Base-by-base conservation (phyloP, 2,329 filamentous ascomycete genomes). In the Penicillium sp. region DNA sequence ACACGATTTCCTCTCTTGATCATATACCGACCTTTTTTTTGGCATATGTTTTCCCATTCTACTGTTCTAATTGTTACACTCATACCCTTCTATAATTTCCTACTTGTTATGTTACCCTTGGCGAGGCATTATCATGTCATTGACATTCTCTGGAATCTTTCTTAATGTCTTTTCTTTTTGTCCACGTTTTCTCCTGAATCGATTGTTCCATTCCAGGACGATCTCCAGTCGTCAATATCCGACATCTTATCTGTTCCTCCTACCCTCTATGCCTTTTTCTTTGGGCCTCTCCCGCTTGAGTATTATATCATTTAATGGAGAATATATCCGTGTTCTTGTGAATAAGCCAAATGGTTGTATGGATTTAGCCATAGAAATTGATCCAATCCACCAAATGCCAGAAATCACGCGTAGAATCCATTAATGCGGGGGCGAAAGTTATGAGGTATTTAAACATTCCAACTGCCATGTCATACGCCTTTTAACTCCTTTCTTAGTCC, bases 111-210 rank as follows among this genome's bases (percentile, higher is more conserved):
- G 42, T 41, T 47, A 29, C 26, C 46, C 12, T 37, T 26, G 33
- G 47, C 53, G 41, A 49, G 47, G 48, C 48, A 22, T 27, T 52
- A 44, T 49, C 59, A 20, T 49, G 33, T 51, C 23, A 27, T 43
- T 54, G 49, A 66, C 56, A 58, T 62, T 58, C 59, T 60, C 59
- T 61, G 49, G 42, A 46, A 26, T 51, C 54, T 51, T 61, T 64
- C 47, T 57, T 56, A 40, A 48, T 48, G 20, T 61, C 48, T 59
- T 52, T 31, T 40, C 49, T 56, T 37, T 49, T 57, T 55, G 52
- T 56, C 51, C 18, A 18, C n/a, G 12, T 22, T 18, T 37, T 22
- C 11, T 40, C 8, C 18, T 40, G n/a, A 12, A 40, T 22, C 37
- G n/a, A 18, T 4, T 6, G 4, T 22, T 22, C 35, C 9, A 40